These are phyloP conservation scores for Lactarius vividus DNA, from an alignment of 768 basidiomycete genomes.

Conservation along the genomic window DNA sequence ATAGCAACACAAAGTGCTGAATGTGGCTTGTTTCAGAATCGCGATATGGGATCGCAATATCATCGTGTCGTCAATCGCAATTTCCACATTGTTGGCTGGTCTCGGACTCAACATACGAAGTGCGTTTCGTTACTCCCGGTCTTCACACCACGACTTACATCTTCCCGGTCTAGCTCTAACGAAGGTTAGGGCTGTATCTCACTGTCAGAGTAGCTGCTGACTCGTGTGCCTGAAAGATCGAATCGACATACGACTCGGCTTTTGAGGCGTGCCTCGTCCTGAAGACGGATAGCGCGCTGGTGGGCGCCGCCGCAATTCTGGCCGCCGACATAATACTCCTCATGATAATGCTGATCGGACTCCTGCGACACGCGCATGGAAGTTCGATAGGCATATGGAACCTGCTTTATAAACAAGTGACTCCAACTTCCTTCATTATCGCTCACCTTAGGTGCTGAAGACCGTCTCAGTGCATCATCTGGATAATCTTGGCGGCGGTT, in stretches of 20 bases:
- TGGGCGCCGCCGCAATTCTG: neutral
- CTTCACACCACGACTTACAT: neutral
- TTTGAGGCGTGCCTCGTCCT: neutral
- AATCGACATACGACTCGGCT: neutral
- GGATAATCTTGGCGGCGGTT: neutral
- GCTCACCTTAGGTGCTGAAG: neutral
- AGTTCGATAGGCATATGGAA: neutral
- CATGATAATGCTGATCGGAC: neutral
- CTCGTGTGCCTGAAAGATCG: neutral
- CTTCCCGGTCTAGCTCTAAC: neutral
- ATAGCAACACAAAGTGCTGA: neutral
- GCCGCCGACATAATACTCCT: neutral
- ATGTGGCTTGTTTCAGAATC: neutral
- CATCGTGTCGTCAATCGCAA: neutral
- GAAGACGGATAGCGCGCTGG: neutral
- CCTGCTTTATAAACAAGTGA: neutral
- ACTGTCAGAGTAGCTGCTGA: neutral
- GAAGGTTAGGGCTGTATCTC: neutral
- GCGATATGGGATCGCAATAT: conserved; percentile 1
- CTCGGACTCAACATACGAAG: neutral
- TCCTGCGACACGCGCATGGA: neutral
- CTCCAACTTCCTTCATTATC: neutral
- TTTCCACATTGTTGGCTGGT: neutral
- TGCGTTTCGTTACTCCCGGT: neutral
- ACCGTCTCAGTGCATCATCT: conserved; percentile 2